Base-by-base conservation (phyloP, 1,139 yeast genomes). In the Kodamaea arcana region DNA sequence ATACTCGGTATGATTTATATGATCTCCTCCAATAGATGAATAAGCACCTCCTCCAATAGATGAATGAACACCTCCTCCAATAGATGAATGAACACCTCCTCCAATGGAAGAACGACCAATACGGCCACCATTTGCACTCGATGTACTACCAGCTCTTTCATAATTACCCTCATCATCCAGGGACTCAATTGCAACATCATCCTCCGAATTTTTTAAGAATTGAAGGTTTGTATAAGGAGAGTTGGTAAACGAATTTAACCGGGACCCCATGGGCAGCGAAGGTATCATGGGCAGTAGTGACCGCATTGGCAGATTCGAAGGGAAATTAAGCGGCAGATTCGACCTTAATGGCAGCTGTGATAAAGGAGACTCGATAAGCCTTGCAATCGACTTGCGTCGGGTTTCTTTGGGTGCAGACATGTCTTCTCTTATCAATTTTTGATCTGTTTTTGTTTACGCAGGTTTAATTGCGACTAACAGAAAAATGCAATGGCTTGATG, bases 301-400 rank as follows among this genome's bases (percentile, higher is more conserved):
- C 12, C 14, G 7, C 14, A 24, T 24, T 6, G 26, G 26, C 26
- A 24, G 26, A 24, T 12, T 12, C 12, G 26, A 24, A 8, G 12
- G 26, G 14, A 24, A 14, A 29, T 14, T 24, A 14, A 9, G 26
- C n/a, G 6, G 45, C 42, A 24, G 26, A 6, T 11, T 6, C 13
- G 26, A 24, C 7, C 10, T 24, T 14, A 24, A 8, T 7, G 26
- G 26, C 20, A 46, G 43, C 4, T 37, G 30, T 12, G 47, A 37
- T 31, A 44, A 30, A 8, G 47, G 43, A 17, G 46, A 37, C 11
- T 43, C 32, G 9, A 47, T 44, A 23, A 47, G 43, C 24, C 37
- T 38, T 12, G 48, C 47, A 11, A 47, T 46, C 15, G 46, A 34
- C 39, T 39, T 26, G 32, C 39, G 32, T 26, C 43, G 34, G 16